Evolutionary conservation across 2,329 filamentous ascomycete species (phyloP).

Genomic region (Aspergillus tamarii): DNA sequence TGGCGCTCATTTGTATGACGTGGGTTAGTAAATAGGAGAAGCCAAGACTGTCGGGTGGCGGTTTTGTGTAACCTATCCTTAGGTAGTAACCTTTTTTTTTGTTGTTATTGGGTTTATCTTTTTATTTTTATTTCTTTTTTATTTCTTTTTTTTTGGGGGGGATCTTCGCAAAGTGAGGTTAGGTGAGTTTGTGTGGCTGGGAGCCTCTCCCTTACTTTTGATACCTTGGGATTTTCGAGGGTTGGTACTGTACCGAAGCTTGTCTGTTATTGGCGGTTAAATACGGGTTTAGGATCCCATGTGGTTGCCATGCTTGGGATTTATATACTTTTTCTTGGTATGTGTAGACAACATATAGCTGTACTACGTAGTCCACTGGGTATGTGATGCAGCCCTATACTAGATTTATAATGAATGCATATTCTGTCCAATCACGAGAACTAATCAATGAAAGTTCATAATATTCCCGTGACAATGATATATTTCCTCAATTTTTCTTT

Average conservation of each 20-base stretch:
- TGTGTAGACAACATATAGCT: no score
- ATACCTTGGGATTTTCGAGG: no score
- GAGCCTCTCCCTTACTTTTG: neutral
- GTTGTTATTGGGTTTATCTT: neutral
- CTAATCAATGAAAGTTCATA: no score
- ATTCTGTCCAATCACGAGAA: no score
- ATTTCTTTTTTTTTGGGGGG: no score
- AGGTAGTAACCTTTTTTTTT: neutral
- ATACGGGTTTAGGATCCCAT: neutral
- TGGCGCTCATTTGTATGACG: neutral
- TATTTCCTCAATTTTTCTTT: no score
- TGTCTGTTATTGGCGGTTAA: neutral
- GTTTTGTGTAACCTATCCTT: neutral
- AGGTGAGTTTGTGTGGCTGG: neutral
- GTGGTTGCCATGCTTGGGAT: neutral
- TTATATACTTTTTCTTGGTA: neutral
- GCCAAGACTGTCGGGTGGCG: neutral
- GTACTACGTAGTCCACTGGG: no score
- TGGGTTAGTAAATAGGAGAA: neutral
- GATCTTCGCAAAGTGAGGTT: neutral
- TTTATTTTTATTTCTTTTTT: no score
- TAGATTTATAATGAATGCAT: no score
- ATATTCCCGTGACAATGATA: no score
- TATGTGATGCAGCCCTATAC: no score
- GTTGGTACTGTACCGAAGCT: neutral